Evolutionary conservation across 2,329 filamentous ascomycete species (phyloP), one percentile per base, ranked within the genome.

Genomic region (Fusarium staphyleae): DNA sequence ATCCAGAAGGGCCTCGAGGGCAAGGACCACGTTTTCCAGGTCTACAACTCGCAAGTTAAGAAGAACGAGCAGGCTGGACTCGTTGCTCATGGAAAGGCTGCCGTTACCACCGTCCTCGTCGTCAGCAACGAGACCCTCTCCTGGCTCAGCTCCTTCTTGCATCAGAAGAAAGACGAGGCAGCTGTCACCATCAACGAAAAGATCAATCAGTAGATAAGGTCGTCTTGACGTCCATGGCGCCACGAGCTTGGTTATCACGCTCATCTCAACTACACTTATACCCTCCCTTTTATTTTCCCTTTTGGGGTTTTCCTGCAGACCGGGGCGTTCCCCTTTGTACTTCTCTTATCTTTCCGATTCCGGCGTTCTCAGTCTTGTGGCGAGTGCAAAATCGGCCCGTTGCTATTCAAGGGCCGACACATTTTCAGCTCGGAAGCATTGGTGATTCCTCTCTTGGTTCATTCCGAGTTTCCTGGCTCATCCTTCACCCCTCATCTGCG

Each of bases 21-120:
- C 63, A 85, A 82, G 72, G 83, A 87, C 49, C 85, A 87, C 63
- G 78, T 88, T 55, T 68, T 83, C 48, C 73, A 76, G 47, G 75
- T 85, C 52, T 89, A 85, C 71, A 75, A 75, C 52, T 72, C 77
- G 52, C 83, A 88, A 74, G 77, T 78, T 62, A 87, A 87, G 78
- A 87, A 86, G 76, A 80, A 79, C 33, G 83, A 85, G 37, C 83
- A 84, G 58, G 81, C 87, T 26, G 85, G 86, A 37, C 70, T 88
- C 29, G 76, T 91, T n/a, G 82, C 85, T 3, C 82, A 83, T 55
- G 83, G 87, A 68, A 91, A 89, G 79, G 90, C 90, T 10, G 75
- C 85, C 12, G 77, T 91, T 60, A 83, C 82, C 44, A 90, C 89
- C 12, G 81, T 83, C 18, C 77, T 91, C 41, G 80, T 90, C 41